A percentile compares a stretch with the other conserved stretches of the same genome.
Conservation (phyloP, 352 stramenopile species). For the Phytophthora sojae region DNA sequence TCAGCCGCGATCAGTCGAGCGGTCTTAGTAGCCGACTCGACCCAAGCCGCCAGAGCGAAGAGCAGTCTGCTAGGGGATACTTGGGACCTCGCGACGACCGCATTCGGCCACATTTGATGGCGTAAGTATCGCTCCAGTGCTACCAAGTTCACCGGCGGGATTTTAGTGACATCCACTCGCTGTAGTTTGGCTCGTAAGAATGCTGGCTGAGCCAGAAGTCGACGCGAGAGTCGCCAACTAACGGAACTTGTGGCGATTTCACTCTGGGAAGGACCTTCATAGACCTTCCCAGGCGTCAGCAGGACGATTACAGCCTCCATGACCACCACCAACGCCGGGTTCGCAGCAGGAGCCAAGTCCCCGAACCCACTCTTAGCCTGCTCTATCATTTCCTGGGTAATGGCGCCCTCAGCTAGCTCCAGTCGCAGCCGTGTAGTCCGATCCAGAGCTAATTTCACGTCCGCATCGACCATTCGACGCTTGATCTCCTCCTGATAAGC, state of each 20-base stretch:
- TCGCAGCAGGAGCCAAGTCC: conserved; percentile 2
- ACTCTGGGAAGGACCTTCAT: conserved; percentile 53
- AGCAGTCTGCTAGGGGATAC: conserved; percentile 42
- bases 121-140: conserved; percentile 66
- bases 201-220: conserved; percentile 54
- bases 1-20: conserved; percentile 50
- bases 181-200: conserved; percentile 66
- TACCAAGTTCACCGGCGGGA: conserved; percentile 62
- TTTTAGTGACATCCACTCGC: conserved; percentile 41
- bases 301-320: conserved; percentile 86
- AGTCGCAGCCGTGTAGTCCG: conserved; percentile 28
- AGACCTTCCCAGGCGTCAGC: conserved; percentile 75
- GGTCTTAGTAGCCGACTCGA: conserved; percentile 43
- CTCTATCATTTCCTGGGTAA: conserved; percentile 28
- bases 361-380: conserved; percentile 11
- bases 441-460: conserved; percentile 67
- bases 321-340: conserved; percentile 60
- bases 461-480: conserved; percentile 44
- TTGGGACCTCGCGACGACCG: conserved; percentile 39
- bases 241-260: conserved; percentile 52
- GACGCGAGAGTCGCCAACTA: conserved; percentile 72
- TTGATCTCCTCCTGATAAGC: conserved; percentile 21
- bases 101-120: conserved; percentile 60
- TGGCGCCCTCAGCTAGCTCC: conserved; percentile 22
- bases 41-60: conserved; percentile 57